Base-by-base conservation (phyloP, 2,329 filamentous ascomycete genomes). In the Diaporthe batatas region DNA sequence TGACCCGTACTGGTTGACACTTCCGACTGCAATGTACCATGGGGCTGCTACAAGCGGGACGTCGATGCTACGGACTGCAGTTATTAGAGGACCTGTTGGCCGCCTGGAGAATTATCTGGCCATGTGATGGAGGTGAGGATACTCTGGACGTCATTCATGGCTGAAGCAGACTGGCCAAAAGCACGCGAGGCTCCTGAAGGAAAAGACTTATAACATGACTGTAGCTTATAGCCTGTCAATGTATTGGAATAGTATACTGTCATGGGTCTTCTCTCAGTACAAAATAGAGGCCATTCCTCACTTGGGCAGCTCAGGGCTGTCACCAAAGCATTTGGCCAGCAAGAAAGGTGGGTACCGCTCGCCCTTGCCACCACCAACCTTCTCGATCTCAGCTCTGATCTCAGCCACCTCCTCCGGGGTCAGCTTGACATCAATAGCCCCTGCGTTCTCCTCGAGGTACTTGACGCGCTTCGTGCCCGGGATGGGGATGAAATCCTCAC, bases 401-500 rank as follows among this genome's bases (percentile, higher is more conserved):
- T 79, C 80, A 18, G 65, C 70, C 29, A 81, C 80, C 39, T 84
- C 83, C 6, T 81, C 81, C 54, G 78, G 75, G 23, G 79, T 81
- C 18, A 84, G 68, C 55, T 77, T 74, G 21, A 84, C 77, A 34
- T 81, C 68, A 6, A 80, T 67, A 0, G 80, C 79, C n/a, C 73
- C 78, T 16, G 79, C 76, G 64, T 73, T 74, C 68, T 74, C 73
- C 59, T 74, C 73, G 16, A 74, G 67, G 36, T 74, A 74, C 67
- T 73, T 83, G 32, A 78, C 67, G 14, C 76, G 77, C 75, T 80
- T 82, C n/a, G 80, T 82, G 3, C 80, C 81, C 0, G 80, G 80
- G 57, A 82, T 82, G 3, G 80, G 80, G 59, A 82, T 79, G 68
- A 82, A 81, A 76, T 83, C 82, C 7, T 83, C 80, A 6, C 86